Percentiles rank a stretch among this genome's conserved stretches.
phyloP scores from a whole-genome alignment of 805 yeast genomes.

The Scheffersomyces ergatensis region DNA sequence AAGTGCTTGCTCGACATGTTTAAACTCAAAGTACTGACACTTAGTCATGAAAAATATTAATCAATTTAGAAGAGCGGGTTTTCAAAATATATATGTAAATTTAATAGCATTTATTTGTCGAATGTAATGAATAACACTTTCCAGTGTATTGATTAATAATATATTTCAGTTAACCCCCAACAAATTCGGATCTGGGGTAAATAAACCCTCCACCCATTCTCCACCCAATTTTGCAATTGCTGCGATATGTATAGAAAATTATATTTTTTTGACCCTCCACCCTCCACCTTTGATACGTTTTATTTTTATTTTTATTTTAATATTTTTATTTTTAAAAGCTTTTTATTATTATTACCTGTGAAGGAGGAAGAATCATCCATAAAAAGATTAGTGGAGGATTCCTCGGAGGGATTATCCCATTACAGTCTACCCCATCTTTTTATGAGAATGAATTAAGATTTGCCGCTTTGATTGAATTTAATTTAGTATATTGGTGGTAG shows the following conservation, averaged over 20 bases:
- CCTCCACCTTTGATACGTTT: neutral
- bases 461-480: neutral
- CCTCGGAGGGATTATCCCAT: neutral
- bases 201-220: neutral
- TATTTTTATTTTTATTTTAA: too few species aligned
- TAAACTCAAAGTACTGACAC: neutral
- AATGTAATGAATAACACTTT: too few species aligned
- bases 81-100: neutral
- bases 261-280: constrained; percentile 1
- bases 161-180: neutral
- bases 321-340: neutral
- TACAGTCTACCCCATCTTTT: too few species aligned
- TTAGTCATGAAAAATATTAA: too few species aligned
- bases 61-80: too few species aligned
- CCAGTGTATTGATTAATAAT: neutral
- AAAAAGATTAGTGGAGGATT: neutral
- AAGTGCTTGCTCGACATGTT: constrained; percentile 34
- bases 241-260: neutral
- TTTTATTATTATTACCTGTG: neutral
- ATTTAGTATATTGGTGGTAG: neutral
- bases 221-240: neutral
- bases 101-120: too few species aligned
- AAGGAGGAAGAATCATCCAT: neutral
- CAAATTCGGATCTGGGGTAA: neutral
- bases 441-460: neutral